phyloP scores from a whole-genome alignment of 2,329 filamentous ascomycete genomes.

The Trichoderma afroharzianum region DNA sequence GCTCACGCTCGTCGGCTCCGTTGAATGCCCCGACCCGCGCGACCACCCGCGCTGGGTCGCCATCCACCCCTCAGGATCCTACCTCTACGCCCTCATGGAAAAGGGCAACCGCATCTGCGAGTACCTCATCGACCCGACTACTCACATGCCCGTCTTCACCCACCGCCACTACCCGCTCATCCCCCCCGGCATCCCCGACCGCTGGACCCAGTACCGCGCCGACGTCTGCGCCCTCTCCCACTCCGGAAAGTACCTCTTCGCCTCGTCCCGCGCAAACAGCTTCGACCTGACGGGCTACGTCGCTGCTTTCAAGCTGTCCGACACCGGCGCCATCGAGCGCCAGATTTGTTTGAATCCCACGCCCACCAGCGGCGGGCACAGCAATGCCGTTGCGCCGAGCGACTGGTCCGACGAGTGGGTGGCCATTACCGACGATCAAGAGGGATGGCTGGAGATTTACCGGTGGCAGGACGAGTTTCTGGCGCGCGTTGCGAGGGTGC shows the following conservation, averaged over 20 bases:
- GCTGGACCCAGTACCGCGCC: conserved; percentile 68
- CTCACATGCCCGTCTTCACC: conserved; percentile 75
- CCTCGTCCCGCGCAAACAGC: conserved; percentile 75
- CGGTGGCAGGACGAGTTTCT: conserved; percentile 80
- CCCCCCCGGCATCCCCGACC: conserved; percentile 61
- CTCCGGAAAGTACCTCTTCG: conserved; percentile 74
- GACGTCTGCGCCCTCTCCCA: conserved; percentile 75
- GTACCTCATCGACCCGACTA: conserved; percentile 72
- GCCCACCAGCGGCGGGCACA: conserved; percentile 82
- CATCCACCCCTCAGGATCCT: conserved; percentile 72
- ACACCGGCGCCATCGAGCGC: conserved; percentile 66
- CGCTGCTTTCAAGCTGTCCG: conserved; percentile 69
- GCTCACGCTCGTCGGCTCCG: conserved; percentile 66
- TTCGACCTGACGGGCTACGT: conserved; percentile 78
- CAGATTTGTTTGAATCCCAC: conserved; percentile 82
- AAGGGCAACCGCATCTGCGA: conserved; percentile 80
- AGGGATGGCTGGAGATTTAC: conserved; percentile 84
- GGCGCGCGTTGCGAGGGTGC: conserved; percentile 69
- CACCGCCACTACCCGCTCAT: conserved; percentile 74
- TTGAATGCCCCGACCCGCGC: conserved; percentile 64
- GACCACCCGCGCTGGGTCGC: conserved; percentile 90
- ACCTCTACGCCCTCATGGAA: conserved; percentile 86
- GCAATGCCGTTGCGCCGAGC: conserved; percentile 80
- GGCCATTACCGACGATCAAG: conserved; percentile 84
- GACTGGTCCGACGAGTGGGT: conserved; percentile 85